A percentile compares a stretch with the other conserved stretches of the same genome.
phyloP scores from a whole-genome alignment of 1,284 basidiomycete species.

The Ganoderma leucocontextum region DNA sequence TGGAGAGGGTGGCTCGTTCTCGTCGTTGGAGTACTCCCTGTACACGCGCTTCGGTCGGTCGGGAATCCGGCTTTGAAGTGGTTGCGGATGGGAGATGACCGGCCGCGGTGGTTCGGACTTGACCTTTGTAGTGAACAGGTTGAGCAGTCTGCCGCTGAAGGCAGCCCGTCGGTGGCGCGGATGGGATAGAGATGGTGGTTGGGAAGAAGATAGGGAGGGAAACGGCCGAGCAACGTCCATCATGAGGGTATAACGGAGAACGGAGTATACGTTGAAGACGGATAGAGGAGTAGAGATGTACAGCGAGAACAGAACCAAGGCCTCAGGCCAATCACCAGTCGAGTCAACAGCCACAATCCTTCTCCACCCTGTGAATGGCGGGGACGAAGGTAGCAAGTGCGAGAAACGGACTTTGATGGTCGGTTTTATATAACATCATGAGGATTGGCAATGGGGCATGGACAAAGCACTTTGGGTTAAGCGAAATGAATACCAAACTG shows the following conservation, averaged over 20 bases:
- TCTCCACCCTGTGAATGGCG: neutral
- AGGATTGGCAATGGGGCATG: neutral
- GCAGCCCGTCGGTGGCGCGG: constrained; percentile 24
- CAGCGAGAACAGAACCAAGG: constrained; percentile 3
- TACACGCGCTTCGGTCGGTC: constrained; percentile 14
- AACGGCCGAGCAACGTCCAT: constrained; percentile 13
- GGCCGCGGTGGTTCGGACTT: constrained; percentile 20
- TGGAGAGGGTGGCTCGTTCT: constrained; percentile 20
- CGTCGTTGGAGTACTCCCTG: constrained; percentile 19
- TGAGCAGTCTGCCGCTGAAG: constrained; percentile 28
- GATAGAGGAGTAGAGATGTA: neutral
- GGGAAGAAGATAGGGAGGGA: constrained; percentile 1
- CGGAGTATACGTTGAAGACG: neutral
- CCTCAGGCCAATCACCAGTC: constrained; percentile 4
- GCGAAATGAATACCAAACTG: neutral
- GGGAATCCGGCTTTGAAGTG: constrained; percentile 21
- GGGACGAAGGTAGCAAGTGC: too few species aligned
- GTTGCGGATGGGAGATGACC: constrained; percentile 26
- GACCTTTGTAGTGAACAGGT: constrained; percentile 23
- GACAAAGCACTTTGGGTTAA: neutral
- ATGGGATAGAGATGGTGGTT: neutral
- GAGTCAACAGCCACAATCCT: neutral
- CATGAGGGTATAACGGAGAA: neutral
- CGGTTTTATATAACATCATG: neutral
- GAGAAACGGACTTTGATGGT: neutral